A percentile compares a stretch with the other conserved stretches of the same genome.
Evolutionary conservation across 306 rosid species (phyloP).

Genomic region (Mimosa bimucronata): DNA sequence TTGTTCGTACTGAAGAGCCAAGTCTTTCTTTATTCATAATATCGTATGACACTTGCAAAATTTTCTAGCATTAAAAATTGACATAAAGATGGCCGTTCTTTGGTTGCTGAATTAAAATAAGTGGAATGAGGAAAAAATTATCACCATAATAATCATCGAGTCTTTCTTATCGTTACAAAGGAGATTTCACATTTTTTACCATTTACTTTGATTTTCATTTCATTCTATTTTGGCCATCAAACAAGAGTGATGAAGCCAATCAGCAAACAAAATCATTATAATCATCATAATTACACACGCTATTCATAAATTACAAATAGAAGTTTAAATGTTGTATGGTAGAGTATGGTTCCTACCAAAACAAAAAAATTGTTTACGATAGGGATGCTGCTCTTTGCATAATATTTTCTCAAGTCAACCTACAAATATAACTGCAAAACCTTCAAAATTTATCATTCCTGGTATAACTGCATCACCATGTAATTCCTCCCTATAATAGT

Average conservation of each 20-base stretch:
- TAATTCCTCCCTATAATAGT: conserved; percentile 5
- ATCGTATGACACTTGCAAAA: not conserved
- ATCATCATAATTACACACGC: not conserved
- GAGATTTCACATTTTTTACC: not conserved
- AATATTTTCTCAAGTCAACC: not conserved
- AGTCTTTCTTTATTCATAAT: not conserved
- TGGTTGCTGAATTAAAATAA: not conserved
- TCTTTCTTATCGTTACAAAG: not conserved
- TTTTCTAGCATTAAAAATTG: not conserved
- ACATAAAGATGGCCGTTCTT: not conserved
- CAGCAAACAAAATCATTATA: not conserved
- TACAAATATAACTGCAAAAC: not conserved
- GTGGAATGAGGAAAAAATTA: not conserved
- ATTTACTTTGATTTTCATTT: not conserved
- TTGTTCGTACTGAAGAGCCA: too few relatives aligned
- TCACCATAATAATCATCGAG: not conserved
- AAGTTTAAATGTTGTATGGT: not conserved
- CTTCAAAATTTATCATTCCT: not conserved
- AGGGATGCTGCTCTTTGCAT: not conserved
- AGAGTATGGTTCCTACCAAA: not conserved
- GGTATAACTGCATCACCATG: conserved; percentile 18
- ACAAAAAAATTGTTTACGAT: not conserved
- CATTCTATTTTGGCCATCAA: not conserved
- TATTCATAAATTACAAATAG: not conserved
- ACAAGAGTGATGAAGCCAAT: not conserved